Evolutionary conservation across 23 red algal species (phyloP).

Genomic region (Agarophyton chilense): DNA sequence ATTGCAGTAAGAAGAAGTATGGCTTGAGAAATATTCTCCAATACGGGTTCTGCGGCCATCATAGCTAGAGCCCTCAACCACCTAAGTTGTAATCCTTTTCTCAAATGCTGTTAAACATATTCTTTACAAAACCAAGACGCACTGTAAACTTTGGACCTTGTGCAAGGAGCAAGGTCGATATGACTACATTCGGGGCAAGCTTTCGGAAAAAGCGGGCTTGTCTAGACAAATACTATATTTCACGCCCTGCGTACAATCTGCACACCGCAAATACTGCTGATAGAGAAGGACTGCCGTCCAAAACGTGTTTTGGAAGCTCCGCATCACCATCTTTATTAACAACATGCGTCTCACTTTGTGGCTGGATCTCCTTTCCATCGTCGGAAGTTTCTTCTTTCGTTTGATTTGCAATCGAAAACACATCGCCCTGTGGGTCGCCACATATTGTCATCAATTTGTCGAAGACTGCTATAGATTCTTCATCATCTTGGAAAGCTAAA

Average conservation of each 20-base stretch:
- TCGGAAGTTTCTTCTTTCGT: not conserved
- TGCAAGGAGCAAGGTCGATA: constrained; percentile 46
- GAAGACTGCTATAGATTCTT: constrained; percentile 42
- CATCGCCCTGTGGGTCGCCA: constrained; percentile 35
- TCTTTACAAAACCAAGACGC: constrained; percentile 46
- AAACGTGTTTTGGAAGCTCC: not conserved
- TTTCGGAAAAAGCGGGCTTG: constrained; percentile 32
- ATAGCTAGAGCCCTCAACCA: constrained; percentile 45
- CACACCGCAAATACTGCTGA: constrained; percentile 4
- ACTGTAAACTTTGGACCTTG: constrained; percentile 44
- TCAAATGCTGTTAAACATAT: constrained; percentile 27
- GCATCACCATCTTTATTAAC: not conserved
- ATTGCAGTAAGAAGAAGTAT: not conserved
- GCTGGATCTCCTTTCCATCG: not conserved
- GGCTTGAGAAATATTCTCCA: constrained; percentile 19
- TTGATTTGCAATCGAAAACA: constrained; percentile 21
- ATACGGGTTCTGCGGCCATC: constrained; percentile 60
- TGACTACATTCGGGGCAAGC: constrained; percentile 24
- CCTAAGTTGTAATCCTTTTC: constrained; percentile 34
- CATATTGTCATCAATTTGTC: constrained; percentile 21
- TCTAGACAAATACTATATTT: constrained; percentile 38
- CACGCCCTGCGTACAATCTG: constrained; percentile 44
- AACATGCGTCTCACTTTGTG: not conserved
- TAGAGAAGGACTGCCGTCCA: not conserved
- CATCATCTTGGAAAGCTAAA: constrained; percentile 34